Base-by-base conservation (phyloP, 345 rosid species). In the Populus simonii region DNA sequence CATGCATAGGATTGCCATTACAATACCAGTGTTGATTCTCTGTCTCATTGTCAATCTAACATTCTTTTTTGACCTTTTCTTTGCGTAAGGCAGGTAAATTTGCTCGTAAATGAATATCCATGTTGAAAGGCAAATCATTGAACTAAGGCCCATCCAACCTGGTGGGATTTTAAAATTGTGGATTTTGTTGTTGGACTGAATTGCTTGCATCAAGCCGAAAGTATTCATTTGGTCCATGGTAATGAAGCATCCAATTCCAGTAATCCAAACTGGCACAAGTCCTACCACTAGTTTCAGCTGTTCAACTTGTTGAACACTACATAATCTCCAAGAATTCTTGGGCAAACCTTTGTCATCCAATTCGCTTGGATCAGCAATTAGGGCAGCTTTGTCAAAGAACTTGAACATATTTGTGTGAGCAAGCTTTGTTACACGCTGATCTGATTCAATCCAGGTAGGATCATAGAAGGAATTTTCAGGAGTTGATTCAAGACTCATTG, bases 41-140 rank as follows among this genome's bases (percentile, higher is more conserved):
- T 85, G 90, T 49, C 74, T 74, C 81, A 89, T 75, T 1, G 88
- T 84, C 70, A 92, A 49, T 74, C 93, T 86, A 59, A 61, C 75
- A 15, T 78, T 83, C 13, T 81, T 80, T 36, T 81, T 82, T 22
- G 86, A 75, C 68, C 80, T 74, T 65, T 67, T 85, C 51, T 39
- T 78, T 0, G 83, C 79, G 15, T 43, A 74, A 16, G 90, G 90
- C 51, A 89, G 53, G 85, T 61, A 74, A 66, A 88, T 51, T 2
- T 78, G 74, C 72, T 93, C 94, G 49, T 93, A 93, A 20, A 86
- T 27, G 77, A 87, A 75, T 70, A 93, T 89, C 94, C 94, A 90
- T 70, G 73, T 16, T 0, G 98, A 88, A 15, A 93, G 92, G 33
- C 87, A 76, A 18, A 93, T 76, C 94, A 93, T 90, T 0, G 91